Evolutionary conservation across 2,329 filamentous ascomycete species (phyloP), one percentile per base, ranked within the genome.

Genomic region (Pseudogymnoascus pannorum): DNA sequence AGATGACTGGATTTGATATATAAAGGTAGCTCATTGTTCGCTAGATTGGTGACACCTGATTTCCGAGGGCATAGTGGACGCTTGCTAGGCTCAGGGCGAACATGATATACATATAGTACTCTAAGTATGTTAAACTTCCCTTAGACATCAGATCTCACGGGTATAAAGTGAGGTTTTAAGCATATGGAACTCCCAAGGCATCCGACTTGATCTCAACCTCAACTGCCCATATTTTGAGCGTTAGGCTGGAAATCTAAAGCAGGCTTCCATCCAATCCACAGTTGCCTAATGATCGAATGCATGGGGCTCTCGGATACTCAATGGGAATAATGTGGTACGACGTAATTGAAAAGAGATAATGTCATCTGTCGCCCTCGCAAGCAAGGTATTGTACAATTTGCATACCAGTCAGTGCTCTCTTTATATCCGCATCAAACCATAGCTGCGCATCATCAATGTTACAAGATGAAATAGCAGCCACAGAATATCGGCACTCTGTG

Each of bases 1-100:
- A 24, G 29, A 61, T n/a, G 57, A 35, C 35, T n/a, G 12, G 36
- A 44, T 61, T 59, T 42, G 26, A 62, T 48, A 51, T 29, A 51
- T 51, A 51, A 16, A 29, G 42, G 22, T 51, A 51, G 22, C 14
- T 14, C 1, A 8, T 20, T 31, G 40, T 8, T 26, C n/a, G 22
- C 2, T 16, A 8, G 7, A 3, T 11, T 9, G 3, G 42, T 16
- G 22, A 51, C 42, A 26, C 42, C 42, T 51, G 42, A 16, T 51
- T 51, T 51, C 22, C 11, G 22, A 51, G 42, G 42, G 14, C 2
- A 51, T 4, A 51, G 12, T 48, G 6, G 22, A 26, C 16, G 22
- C 42, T 14, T 51, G 22, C 22, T 1, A 29, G 14, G 14, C 42
- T n/a, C 5, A 44, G 20, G 20, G 9, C 12, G 6, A 24, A 12